These are phyloP conservation scores for Macrolepiota dolichaula DNA, from an alignment of 768 basidiomycete species.

Conservation along the genomic window DNA sequence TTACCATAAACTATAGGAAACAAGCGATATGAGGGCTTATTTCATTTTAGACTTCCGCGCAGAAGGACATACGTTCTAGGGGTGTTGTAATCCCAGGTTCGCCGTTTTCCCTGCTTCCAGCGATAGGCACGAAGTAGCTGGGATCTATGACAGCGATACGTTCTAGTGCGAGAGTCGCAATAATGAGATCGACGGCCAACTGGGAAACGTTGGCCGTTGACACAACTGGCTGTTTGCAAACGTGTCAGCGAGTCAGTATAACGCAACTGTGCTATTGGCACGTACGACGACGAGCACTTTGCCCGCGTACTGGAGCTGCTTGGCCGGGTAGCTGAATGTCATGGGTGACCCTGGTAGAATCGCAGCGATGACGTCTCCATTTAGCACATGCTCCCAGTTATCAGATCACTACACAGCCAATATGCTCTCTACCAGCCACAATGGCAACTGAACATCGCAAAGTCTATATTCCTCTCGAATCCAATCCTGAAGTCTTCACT, in stretches of 20 bases:
- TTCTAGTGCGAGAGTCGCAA: constrained; percentile 58
- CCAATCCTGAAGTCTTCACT: constrained; percentile 34
- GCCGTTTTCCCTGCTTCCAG: constrained; percentile 66
- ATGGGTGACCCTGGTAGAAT: constrained; percentile 14
- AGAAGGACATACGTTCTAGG: constrained; percentile 58
- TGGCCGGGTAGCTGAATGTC: constrained; percentile 33
- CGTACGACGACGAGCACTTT: constrained; percentile 45
- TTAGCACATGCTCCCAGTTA: neutral
- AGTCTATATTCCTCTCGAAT: constrained; percentile 33
- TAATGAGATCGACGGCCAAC: constrained; percentile 70
- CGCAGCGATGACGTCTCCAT: constrained; percentile 3
- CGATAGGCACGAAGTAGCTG: constrained; percentile 62
- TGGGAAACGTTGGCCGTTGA: constrained; percentile 83
- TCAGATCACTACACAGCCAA: neutral
- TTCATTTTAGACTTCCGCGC: neutral
- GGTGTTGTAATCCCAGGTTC: constrained; percentile 65
- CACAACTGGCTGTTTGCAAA: constrained; percentile 54
- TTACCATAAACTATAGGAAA: constrained; percentile 59
- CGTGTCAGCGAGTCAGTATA: constrained; percentile 9
- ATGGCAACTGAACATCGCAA: constrained; percentile 18
- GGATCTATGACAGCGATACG: constrained; percentile 65
- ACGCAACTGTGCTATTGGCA: neutral
- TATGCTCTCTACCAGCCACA: neutral
- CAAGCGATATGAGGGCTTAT: constrained; percentile 9
- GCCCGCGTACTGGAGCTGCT: constrained; percentile 25